Evolutionary conservation across 306 rosid genomes (phyloP), one percentile per base, ranked within the genome.

Genomic region (Vigna hirtella): DNA sequence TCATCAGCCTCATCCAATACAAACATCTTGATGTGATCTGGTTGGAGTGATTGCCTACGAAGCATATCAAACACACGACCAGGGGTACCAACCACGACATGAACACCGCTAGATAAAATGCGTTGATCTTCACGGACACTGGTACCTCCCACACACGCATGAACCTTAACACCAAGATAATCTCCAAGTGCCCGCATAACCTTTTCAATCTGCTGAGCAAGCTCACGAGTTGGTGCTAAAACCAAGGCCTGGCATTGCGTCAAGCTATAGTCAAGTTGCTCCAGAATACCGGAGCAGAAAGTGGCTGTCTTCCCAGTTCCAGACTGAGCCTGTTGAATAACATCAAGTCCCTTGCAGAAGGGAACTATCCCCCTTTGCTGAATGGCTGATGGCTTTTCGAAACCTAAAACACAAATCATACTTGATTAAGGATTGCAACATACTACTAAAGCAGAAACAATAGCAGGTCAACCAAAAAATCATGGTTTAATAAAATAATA

Each of bases 1-100:
- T 89, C 94, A 80, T 91, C 97, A 74, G 97, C 97, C 82, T 91
- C 93, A 83, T 91, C 97, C 88, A 91, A 86, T 16, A 91, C 97
- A 85, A 91, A 89, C 92, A 91, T 91, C 79, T 78, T 89, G 83
- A 91, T 91, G 84, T 73, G 24, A 69, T 88, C 92, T 1, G 93
- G 87, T 22, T 88, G 88, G 50, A 91, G 97, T 26, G 97, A 86
- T 76, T 89, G 91, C 26, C 93, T 87, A 16, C 93, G 86, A 61
- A 91, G 84, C 97, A 91, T 91, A 77, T 91, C 97, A 78, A 91
- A 89, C 61, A 89, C 93, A 65, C 93, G 97, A 56, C 97, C 93
- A 28, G 97, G 97, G 32, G 97, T 89, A 49, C 97, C 97, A 65
- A 91, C 92, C 80, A 91, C 97, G 77, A 86, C 97, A 78, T 91